Evolutionary conservation across 2,329 filamentous ascomycete species (phyloP).

Genomic region (Phialophora tarda): DNA sequence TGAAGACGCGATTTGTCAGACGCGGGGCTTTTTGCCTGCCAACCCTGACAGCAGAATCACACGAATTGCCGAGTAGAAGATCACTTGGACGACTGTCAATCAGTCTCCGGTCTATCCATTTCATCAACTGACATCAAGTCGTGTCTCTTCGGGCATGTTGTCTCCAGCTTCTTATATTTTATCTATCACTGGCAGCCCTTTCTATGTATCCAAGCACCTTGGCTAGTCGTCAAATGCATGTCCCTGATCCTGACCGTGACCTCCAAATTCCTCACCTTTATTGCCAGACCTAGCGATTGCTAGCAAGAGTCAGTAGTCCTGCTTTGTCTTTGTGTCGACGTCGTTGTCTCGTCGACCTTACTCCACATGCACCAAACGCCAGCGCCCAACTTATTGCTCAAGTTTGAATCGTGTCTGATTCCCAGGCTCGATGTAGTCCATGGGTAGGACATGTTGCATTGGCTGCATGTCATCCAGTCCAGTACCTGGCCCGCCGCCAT

Average conservation of each 20-base stretch:
- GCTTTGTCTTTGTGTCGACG: not conserved
- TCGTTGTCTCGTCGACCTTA: not conserved
- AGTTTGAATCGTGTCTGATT: slow-evolving; percentile 33
- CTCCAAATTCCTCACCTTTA: not conserved
- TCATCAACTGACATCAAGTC: not conserved
- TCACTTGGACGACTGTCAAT: not conserved
- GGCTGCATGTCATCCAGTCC: slow-evolving; percentile 40
- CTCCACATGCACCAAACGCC: slow-evolving; percentile 41
- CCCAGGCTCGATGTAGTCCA: slow-evolving; percentile 39
- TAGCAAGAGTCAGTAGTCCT: slow-evolving; percentile 21
- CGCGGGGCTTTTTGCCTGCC: not conserved
- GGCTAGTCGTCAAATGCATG: not conserved
- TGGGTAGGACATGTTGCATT: slow-evolving; percentile 39
- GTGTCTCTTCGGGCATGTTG: not conserved
- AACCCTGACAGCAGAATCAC: not conserved
- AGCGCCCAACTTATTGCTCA: slow-evolving; percentile 25
- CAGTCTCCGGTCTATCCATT: not conserved
- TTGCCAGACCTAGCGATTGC: not conserved
- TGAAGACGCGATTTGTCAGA: not conserved
- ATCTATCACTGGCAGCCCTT: slow-evolving; percentile 2
- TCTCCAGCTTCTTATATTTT: not conserved
- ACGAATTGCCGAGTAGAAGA: not conserved
- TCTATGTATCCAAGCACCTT: slow-evolving; percentile 9
- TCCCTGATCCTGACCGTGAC: not conserved
- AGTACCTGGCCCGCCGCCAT: slow-evolving; percentile 30